phyloP scores from a whole-genome alignment of 106 monocot genomes.

The Allium cepa region DNA sequence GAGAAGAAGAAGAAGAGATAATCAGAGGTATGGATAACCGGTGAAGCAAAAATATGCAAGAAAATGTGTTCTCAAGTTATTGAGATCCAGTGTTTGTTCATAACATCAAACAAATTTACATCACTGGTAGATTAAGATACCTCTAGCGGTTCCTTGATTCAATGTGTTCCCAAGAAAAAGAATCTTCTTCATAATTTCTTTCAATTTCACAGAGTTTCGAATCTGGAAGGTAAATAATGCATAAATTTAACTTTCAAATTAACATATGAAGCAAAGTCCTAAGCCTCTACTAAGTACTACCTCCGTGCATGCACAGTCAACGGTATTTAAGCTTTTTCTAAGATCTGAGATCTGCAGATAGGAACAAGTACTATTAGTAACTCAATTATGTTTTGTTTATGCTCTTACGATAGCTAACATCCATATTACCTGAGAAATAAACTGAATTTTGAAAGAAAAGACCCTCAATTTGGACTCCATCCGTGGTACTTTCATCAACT shows the following conservation, averaged over 20 bases:
- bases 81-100: too few relatives aligned
- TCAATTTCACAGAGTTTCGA: constrained; percentile 52
- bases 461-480: constrained; percentile 57
- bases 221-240: constrained; percentile 28
- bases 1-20: too few relatives aligned
- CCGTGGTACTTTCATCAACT: constrained; percentile 70
- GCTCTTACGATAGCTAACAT: constrained; percentile 1
- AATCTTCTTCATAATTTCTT: constrained; percentile 80
- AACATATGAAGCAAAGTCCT: background rate
- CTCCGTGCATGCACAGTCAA: constrained; percentile 47
- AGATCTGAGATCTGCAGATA: constrained; percentile 59
- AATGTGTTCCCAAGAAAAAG: constrained; percentile 63
- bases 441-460: constrained; percentile 61
- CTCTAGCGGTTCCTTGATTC: constrained; percentile 84
- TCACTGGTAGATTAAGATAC: constrained; percentile 18
- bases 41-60: background rate
- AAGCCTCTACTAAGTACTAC: constrained; percentile 13
- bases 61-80: background rate
- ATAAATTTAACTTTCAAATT: constrained; percentile 5
- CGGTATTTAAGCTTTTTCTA: constrained; percentile 41
- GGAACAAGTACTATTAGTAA: background rate
- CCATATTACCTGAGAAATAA: constrained; percentile 40
- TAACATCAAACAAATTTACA: too few relatives aligned
- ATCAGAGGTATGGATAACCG: too few relatives aligned
- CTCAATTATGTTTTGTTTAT: too few relatives aligned